Conservation (phyloP, 495 filamentous ascomycete genomes). For the Bathelium albidoporum region DNA sequence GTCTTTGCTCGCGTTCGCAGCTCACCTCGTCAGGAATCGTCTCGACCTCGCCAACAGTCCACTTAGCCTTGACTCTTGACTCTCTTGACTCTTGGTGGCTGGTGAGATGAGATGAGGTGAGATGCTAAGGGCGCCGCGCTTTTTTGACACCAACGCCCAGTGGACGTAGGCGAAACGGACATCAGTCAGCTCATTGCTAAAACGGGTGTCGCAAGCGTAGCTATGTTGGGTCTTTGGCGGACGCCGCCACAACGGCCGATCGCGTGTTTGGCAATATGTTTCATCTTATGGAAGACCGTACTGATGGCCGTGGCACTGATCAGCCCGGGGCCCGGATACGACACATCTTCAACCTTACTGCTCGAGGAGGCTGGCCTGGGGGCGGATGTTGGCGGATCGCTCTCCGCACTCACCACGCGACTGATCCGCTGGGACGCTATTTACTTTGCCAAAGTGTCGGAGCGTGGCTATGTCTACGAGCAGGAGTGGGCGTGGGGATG, state of each 20-base stretch:
- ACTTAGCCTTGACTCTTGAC: too few species aligned
- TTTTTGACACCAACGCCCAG: background rate
- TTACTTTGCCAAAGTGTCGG: conserved; percentile 63
- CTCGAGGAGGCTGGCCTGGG: conserved; percentile 5
- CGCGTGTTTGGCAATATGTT: conserved; percentile 2
- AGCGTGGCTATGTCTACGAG: conserved; percentile 71
- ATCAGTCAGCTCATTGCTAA: conserved; percentile 11
- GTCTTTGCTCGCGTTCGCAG: background rate
- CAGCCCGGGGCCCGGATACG: conserved; percentile 70
- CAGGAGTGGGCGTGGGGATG: conserved; percentile 95
- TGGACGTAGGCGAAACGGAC: background rate
- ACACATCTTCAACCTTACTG: conserved; percentile 73
- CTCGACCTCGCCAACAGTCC: background rate
- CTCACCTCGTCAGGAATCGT: background rate
- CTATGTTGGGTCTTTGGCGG: too few species aligned
- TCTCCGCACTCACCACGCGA: conserved; percentile 23
- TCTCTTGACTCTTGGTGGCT: background rate
- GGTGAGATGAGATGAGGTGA: background rate
- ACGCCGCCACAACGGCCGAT: background rate
- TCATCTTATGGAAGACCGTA: conserved; percentile 56
- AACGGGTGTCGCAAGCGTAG: background rate
- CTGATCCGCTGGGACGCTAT: conserved; percentile 87
- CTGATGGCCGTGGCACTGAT: conserved; percentile 52
- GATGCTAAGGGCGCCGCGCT: background rate
- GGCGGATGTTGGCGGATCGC: background rate